Evolutionary conservation across 208 protist genomes (phyloP).

Genomic region (Sergeia podlipaevii): DNA sequence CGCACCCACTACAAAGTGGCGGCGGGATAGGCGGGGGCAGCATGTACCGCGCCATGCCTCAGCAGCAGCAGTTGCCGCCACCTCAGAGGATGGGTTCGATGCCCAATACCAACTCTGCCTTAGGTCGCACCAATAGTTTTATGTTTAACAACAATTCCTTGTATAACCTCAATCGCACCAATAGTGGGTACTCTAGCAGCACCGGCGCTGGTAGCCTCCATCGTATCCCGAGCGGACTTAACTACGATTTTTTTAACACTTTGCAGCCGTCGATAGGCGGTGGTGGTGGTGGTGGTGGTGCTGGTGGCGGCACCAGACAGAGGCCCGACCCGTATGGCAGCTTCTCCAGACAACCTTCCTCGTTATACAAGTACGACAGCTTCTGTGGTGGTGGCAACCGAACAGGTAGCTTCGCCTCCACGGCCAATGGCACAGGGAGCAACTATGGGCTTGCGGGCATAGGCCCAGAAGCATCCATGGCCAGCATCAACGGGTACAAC

Average conservation of each 20-base stretch:
- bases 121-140: no score
- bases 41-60: conserved; percentile 10
- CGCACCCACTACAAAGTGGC: not conserved
- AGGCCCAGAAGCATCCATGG: conserved; percentile 17
- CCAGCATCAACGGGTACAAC: conserved; percentile 12
- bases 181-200: conserved; percentile 14
- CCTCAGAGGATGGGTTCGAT: no score
- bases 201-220: conserved; percentile 20
- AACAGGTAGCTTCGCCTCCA: no score
- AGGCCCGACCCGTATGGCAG: not conserved
- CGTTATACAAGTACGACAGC: conserved; percentile 24
- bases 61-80: conserved; percentile 2
- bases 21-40: conserved; percentile 4
- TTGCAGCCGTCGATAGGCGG: conserved; percentile 9
- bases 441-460: conserved; percentile 16
- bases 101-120: no score
- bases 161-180: not conserved
- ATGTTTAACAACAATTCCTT: no score
- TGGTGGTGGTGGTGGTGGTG: not conserved
- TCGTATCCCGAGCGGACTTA: conserved; percentile 27
- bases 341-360: conserved; percentile 1
- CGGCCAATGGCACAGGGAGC: no score
- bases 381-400: no score
- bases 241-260: conserved; percentile 5
- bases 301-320: not conserved